These are phyloP conservation scores for Syzygium malaccense DNA, from an alignment of 441 rosid species.

Conservation along the genomic window DNA sequence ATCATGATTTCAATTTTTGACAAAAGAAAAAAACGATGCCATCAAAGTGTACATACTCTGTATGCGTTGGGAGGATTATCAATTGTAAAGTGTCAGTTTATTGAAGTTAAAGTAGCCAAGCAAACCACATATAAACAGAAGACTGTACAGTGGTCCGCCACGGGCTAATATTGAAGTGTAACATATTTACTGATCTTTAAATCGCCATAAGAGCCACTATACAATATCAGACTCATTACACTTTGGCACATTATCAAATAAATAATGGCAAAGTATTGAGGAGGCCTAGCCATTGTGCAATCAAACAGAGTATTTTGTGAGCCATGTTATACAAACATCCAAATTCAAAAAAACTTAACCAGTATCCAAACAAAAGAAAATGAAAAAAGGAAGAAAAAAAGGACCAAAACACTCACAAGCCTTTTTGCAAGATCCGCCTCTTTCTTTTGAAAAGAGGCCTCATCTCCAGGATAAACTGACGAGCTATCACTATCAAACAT, in stretches of 20 bases:
- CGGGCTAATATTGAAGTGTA: neutral
- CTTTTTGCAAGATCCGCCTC: constrained; percentile 86
- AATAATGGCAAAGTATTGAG: neutral
- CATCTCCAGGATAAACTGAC: constrained; percentile 82
- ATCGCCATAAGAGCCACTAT: neutral
- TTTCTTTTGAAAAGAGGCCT: constrained; percentile 76
- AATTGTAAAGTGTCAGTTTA: neutral
- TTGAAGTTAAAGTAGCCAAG: neutral
- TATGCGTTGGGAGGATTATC: neutral
- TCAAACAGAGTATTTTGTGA: neutral
- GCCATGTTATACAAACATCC: neutral
- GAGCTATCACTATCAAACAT: constrained; percentile 79
- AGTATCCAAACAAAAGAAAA: neutral
- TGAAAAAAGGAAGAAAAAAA: neutral
- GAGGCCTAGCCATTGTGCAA: neutral
- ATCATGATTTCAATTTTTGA: neutral
- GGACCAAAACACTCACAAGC: constrained; percentile 37
- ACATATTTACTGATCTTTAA: neutral
- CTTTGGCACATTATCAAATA: neutral
- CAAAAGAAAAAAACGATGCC: neutral
- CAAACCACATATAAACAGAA: neutral
- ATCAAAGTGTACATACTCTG: neutral
- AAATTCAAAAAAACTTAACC: neutral
- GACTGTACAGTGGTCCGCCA: neutral
- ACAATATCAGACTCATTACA: neutral